Evolutionary conservation across 1,284 basidiomycete genomes (phyloP).

Genomic region (Cronartium quercuum): DNA sequence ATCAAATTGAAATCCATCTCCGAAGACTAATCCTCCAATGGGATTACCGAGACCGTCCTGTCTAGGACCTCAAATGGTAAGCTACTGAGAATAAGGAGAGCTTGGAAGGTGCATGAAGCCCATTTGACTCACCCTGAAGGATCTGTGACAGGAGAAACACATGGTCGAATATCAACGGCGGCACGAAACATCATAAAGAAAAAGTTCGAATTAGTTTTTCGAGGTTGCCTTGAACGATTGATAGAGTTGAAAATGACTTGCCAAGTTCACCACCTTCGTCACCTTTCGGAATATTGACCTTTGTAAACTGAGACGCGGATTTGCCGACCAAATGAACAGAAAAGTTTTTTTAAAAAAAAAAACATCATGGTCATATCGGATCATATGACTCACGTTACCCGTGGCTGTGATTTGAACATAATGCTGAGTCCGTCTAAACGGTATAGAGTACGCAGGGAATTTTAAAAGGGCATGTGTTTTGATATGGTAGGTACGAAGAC

Average conservation of each 20-base stretch:
- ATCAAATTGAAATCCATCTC: conserved; percentile 24
- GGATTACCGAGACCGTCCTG: conserved; percentile 28
- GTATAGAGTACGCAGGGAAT: too few species aligned
- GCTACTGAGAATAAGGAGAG: too few species aligned
- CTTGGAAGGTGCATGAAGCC: background rate
- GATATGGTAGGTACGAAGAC: too few species aligned
- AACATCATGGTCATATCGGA: background rate
- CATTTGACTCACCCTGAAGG: conserved; percentile 19
- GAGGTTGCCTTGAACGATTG: background rate
- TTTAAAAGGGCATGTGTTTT: too few species aligned
- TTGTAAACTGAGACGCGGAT: conserved; percentile 30
- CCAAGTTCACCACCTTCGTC: conserved; percentile 35
- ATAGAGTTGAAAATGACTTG: background rate
- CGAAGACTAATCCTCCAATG: conserved; percentile 27
- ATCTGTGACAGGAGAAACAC: conserved; percentile 2
- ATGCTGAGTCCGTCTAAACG: conserved; percentile 18
- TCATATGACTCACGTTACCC: conserved; percentile 17
- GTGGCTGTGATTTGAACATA: conserved; percentile 36
- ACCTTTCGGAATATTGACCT: conserved; percentile 12
- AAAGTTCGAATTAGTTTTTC: too few species aligned
- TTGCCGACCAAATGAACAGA: background rate
- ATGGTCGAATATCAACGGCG: too few species aligned
- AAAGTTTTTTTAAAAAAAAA: background rate
- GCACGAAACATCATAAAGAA: too few species aligned
- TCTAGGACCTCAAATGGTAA: background rate